These are phyloP conservation scores for Friedmanniomyces endolithicus DNA, from an alignment of 495 filamentous ascomycete genomes.

Conservation along the genomic window DNA sequence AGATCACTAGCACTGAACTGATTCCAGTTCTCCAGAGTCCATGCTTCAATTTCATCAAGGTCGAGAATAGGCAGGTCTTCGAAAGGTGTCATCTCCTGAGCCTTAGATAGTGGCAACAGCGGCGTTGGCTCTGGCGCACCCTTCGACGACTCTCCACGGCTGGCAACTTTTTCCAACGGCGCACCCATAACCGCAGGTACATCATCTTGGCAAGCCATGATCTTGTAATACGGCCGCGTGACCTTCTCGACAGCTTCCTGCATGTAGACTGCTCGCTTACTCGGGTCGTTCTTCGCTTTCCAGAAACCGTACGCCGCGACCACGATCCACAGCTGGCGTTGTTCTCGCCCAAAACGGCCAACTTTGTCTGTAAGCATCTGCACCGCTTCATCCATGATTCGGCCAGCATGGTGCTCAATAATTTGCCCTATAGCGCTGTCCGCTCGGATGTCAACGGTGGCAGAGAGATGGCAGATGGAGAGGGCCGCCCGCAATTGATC, in stretches of 20 bases:
- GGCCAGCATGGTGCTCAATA: constrained; percentile 11
- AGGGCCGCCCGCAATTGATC: constrained; percentile 17
- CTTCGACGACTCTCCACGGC: constrained; percentile 4
- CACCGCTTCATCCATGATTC: constrained; percentile 10
- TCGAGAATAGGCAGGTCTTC: constrained; percentile 1
- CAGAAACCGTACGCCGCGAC: constrained; percentile 9
- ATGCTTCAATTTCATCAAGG: constrained; percentile 9
- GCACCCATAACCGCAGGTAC: neutral
- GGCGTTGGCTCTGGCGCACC: constrained; percentile 1
- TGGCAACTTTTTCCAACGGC: neutral
- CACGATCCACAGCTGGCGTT: constrained; percentile 14
- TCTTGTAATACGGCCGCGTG: constrained; percentile 18
- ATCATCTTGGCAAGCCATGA: constrained; percentile 20
- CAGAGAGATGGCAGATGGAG: constrained; percentile 16
- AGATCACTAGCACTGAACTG: neutral
- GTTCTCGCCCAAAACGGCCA: constrained; percentile 11
- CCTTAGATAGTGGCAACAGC: neutral
- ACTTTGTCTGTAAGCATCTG: constrained; percentile 11
- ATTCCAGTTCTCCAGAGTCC: constrained; percentile 1
- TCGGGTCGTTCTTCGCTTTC: constrained; percentile 12
- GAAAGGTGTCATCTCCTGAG: neutral
- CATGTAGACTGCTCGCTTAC: constrained; percentile 6
- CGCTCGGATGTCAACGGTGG: neutral
- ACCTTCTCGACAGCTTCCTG: constrained; percentile 21
- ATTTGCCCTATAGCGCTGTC: constrained; percentile 7